Percentiles rank a stretch among this genome's conserved stretches.
Conservation (phyloP, 176 grass and related monocot species). For the Dactylis glomerata region DNA sequence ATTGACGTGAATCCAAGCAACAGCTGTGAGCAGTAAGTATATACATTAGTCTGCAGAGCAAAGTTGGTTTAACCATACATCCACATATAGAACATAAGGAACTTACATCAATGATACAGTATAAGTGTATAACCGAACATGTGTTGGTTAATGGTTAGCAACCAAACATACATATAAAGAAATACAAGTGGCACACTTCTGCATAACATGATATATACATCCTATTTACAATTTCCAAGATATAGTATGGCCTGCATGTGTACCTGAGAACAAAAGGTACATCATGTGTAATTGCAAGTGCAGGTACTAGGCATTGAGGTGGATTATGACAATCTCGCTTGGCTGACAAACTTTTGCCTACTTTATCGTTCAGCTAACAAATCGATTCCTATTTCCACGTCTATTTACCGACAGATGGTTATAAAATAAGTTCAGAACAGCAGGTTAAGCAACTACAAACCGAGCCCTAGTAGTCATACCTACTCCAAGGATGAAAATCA, state of each 20-base stretch:
- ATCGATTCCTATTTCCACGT: background rate
- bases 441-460: background rate
- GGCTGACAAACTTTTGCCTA: background rate
- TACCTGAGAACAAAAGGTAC: background rate
- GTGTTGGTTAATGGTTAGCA: background rate
- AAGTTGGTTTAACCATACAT: background rate
- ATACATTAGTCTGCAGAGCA: background rate
- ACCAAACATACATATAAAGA: background rate
- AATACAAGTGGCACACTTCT: background rate
- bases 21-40: background rate
- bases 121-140: background rate
- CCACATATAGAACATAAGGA: background rate
- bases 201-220: background rate
- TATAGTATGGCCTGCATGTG: conserved; percentile 4
- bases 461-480: background rate
- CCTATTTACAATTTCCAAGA: conserved; percentile 4
- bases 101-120: background rate
- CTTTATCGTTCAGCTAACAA: background rate
- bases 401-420: background rate
- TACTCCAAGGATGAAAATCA: conserved; percentile 1
- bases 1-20: background rate
- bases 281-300: background rate
- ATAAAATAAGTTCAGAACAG: background rate
- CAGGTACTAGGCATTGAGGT: background rate
- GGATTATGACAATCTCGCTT: background rate